Percentiles rank a stretch among this genome's conserved stretches.
phyloP scores from a whole-genome alignment of 805 yeast species.

The Torulaspora gathmanii region DNA sequence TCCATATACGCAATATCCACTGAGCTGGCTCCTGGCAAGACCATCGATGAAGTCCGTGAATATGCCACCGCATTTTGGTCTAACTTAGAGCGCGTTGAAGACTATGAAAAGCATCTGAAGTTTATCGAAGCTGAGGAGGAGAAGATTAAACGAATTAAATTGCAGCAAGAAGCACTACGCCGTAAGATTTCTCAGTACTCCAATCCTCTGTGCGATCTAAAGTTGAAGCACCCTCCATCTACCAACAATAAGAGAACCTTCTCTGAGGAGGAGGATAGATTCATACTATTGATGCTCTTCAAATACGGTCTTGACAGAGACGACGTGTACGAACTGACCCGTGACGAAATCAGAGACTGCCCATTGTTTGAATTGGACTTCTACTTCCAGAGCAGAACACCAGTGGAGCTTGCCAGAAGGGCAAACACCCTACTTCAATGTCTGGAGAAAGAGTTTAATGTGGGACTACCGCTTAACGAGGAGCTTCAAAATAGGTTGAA shows the following conservation, averaged over 20 bases:
- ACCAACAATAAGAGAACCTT: conserved; percentile 62
- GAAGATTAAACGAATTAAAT: conserved; percentile 53
- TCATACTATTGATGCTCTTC: conserved; percentile 72
- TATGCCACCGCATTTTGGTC: conserved; percentile 83
- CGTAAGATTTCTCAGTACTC: conserved; percentile 64
- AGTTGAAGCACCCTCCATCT: conserved; percentile 66
- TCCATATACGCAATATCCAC: conserved; percentile 62
- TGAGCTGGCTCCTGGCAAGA: conserved; percentile 74
- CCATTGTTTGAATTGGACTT: conserved; percentile 84
- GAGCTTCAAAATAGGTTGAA: conserved; percentile 25
- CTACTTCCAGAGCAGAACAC: conserved; percentile 74
- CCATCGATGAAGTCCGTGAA: conserved; percentile 69
- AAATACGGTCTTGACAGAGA: conserved; percentile 75
- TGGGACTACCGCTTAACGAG: conserved; percentile 28
- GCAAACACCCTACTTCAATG: conserved; percentile 73
- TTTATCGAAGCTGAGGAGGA: conserved; percentile 91
- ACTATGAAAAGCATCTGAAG: conserved; percentile 74
- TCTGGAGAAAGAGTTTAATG: conserved; percentile 64
- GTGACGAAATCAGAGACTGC: conserved; percentile 66
- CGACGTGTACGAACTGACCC: conserved; percentile 71
- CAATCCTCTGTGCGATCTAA: conserved; percentile 77
- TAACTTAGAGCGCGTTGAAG: conserved; percentile 73
- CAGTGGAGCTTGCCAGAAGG: conserved; percentile 75
- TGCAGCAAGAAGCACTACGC: conserved; percentile 76
- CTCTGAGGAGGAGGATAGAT: conserved; percentile 88